Conservation (phyloP, 106 monocot species). For the Posidonia australis region DNA sequence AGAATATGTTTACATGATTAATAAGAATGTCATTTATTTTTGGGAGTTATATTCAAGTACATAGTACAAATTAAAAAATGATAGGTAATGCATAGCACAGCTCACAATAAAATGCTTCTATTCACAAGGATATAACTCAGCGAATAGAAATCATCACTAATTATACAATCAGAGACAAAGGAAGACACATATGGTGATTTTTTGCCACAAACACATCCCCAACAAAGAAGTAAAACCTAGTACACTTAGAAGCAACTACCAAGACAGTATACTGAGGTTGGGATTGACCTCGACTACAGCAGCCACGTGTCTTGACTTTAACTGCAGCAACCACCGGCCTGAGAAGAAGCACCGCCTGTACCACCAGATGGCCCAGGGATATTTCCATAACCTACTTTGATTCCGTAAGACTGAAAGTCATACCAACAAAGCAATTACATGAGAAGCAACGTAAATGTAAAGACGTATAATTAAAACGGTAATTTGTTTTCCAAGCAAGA, state of each 20-base stretch:
- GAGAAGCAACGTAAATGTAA: too few species aligned
- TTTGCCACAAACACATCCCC: background rate
- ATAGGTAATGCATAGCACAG: background rate
- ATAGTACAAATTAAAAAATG: background rate
- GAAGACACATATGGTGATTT: background rate
- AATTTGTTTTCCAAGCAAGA: too few species aligned
- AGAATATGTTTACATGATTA: too few species aligned
- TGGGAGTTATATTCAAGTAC: too few species aligned
- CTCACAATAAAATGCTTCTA: background rate
- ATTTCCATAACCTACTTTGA: slow-evolving; percentile 26
- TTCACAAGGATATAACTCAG: background rate
- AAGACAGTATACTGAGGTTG: too few species aligned
- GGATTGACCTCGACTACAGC: background rate
- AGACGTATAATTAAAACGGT: too few species aligned
- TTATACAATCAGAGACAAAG: background rate
- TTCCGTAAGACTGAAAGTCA: slow-evolving; percentile 21
- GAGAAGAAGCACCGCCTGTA: slow-evolving; percentile 9
- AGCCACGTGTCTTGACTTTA: background rate
- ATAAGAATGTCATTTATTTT: too few species aligned
- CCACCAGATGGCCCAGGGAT: slow-evolving; percentile 19
- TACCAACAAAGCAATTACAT: too few species aligned
- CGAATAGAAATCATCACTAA: background rate
- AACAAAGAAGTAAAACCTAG: background rate
- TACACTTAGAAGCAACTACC: background rate
- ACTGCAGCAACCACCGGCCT: slow-evolving; percentile 22